Percentiles rank a stretch among this genome's conserved stretches.
Evolutionary conservation across 192 early-diverging fungal genomes (phyloP).

Genomic region (Coemansia sp.): DNA sequence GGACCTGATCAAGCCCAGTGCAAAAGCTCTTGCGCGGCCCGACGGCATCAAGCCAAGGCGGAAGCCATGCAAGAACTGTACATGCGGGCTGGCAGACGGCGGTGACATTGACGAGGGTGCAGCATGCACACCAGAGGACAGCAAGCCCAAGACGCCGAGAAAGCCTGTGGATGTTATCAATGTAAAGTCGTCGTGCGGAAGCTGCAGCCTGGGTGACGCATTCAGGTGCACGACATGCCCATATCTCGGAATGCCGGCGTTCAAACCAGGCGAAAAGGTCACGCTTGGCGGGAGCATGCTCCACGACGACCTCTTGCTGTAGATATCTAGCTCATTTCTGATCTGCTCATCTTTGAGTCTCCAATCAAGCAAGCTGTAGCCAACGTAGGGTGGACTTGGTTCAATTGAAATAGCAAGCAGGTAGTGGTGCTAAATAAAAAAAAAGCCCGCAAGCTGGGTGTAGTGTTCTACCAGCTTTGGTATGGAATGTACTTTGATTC

Average conservation of each 20-base stretch:
- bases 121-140: conserved; percentile 38
- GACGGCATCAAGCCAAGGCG: conserved; percentile 74
- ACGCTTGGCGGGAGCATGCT: conserved; percentile 70
- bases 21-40: conserved; percentile 62
- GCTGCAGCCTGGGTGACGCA: conserved; percentile 94
- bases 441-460: background rate
- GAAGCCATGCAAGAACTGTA: conserved; percentile 98
- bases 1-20: conserved; percentile 72
- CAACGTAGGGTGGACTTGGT: too few species aligned
- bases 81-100: conserved; percentile 85
- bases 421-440: too few species aligned
- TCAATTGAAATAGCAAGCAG: too few species aligned
- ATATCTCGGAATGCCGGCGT: conserved; percentile 95
- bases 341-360: background rate
- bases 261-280: conserved; percentile 93
- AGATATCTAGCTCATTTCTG: background rate
- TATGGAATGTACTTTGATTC: conserved; percentile 35
- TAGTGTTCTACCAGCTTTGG: conserved; percentile 37
- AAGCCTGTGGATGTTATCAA: conserved; percentile 56
- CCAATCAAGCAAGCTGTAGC: too few species aligned
- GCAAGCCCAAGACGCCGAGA: conserved; percentile 58
- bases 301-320: conserved; percentile 52
- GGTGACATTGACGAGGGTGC: conserved; percentile 59
- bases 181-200: conserved; percentile 65
- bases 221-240: conserved; percentile 96